Base-by-base conservation (phyloP, 2,329 filamentous ascomycete species). In the Xylariaceae sp. region DNA sequence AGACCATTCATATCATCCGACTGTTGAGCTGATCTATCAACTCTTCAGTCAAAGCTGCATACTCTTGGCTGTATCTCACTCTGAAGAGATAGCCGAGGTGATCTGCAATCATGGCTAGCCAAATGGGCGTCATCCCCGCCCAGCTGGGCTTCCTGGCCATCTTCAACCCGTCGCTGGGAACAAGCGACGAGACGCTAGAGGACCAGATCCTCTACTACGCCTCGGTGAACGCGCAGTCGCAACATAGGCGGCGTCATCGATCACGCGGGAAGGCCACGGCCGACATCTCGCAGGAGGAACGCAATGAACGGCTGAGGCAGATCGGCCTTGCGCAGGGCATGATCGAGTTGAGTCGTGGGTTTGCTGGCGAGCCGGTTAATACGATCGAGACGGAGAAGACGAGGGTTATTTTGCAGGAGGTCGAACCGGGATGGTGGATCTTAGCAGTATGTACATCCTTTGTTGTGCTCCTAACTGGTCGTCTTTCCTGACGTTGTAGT, bases 291-390 rank as follows among this genome's bases (percentile, higher is more conserved):
- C 75, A 82, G 53, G 85, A 90, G 65, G 86, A 92, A 69, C 85
- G 86, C 70, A 94, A 97, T 74, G 89, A 96, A 76, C 88, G 88
- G 67, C 78, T 97, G 68, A 85, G 94, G 65, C 92, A 97, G 78
- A 92, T 99, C 72, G 94, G 94, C 44, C 84, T 99, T 64, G 94
- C 94, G 47, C 94, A 99, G 77, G 94, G 92, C 72, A 96, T 97
- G 88, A 88, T 96, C 60, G 89, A 87, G 72, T 99, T 99, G 76
- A 89, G 90, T 68, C 88, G 87, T 71, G 92, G 87, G 68, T 99
- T 99, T 74, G 89, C 92, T 62, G 90, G 87, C 60, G 81, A 87
- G 65, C 74, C 89, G 1, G 84, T 97, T 45, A 90, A 96, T 68
- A 86, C 86, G 8, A 87, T 99, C 61, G 94, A 99, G 71, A 97